phyloP scores from a whole-genome alignment of 495 filamentous ascomycete genomes.

The Podospora anserina region DNA sequence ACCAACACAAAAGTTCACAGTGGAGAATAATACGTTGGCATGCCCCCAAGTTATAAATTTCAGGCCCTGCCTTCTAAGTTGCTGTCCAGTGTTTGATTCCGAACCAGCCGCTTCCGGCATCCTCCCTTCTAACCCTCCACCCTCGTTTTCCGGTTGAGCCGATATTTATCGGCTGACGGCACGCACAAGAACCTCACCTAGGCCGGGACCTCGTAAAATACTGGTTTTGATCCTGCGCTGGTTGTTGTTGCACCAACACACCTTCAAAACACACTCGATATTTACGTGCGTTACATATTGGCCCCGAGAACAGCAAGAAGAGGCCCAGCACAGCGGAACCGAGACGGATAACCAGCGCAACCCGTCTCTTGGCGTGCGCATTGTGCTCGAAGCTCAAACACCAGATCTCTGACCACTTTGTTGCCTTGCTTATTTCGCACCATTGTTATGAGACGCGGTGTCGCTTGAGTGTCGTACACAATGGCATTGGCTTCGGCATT shows the following conservation, averaged over 20 bases:
- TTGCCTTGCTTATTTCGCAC: not conserved
- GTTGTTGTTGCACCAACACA: not conserved
- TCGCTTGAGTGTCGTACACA: not conserved
- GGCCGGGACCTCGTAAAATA: not conserved
- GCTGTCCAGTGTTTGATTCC: not conserved
- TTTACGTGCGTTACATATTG: not conserved
- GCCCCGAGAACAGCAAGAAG: too few species aligned
- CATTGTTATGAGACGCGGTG: not conserved
- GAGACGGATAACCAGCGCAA: not conserved
- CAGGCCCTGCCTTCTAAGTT: not conserved
- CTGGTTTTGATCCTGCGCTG: not conserved
- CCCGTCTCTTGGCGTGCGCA: not conserved
- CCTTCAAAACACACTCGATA: not conserved
- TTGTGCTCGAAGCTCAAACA: not conserved
- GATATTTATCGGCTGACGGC: constrained; percentile 2
- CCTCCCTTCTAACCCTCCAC: not conserved
- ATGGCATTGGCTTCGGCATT: constrained; percentile 24
- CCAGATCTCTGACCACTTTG: not conserved
- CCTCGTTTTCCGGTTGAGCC: constrained; percentile 9
- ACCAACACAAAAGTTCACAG: not conserved
- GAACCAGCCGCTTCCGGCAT: not conserved
- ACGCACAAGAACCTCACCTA: constrained; percentile 1
- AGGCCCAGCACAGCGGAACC: too few species aligned
- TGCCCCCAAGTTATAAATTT: not conserved
- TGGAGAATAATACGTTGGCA: too few species aligned